Percentiles rank a stretch among this genome's conserved stretches.
phyloP scores from a whole-genome alignment of 495 filamentous ascomycete genomes.

The Aspergillus haitiensis region DNA sequence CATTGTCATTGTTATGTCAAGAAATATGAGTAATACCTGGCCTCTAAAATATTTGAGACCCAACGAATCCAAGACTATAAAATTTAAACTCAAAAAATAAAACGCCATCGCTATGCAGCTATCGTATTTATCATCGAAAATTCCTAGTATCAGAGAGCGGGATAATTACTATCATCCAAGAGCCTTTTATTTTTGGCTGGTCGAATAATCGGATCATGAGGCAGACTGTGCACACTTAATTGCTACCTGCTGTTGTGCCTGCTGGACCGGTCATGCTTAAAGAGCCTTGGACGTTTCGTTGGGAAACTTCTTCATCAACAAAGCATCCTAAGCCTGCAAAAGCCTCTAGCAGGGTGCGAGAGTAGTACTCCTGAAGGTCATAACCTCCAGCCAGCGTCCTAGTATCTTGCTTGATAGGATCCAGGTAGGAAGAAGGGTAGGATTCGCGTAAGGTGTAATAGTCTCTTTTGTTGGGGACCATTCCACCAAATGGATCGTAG shows the following conservation, averaged over 20 bases:
- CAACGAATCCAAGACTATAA: not conserved
- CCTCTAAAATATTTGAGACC: not conserved
- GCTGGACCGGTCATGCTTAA: slow-evolving; percentile 23
- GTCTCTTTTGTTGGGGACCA: slow-evolving; percentile 61
- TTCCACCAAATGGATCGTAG: slow-evolving; percentile 86
- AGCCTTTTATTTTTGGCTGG: too few species aligned
- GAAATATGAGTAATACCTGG: not conserved
- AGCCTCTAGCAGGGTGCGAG: slow-evolving; percentile 78
- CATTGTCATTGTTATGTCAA: not conserved
- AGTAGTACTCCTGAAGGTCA: slow-evolving; percentile 74
- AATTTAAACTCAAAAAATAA: not conserved
- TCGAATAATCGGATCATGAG: not conserved
- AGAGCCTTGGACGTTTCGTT: slow-evolving; percentile 35
- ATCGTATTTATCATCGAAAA: not conserved
- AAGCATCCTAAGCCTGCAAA: slow-evolving; percentile 87
- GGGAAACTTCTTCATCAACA: slow-evolving; percentile 70
- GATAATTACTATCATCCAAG: too few species aligned
- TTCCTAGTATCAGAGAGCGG: too few species aligned
- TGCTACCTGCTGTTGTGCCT: slow-evolving; percentile 33
- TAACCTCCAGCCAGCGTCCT: slow-evolving; percentile 78
- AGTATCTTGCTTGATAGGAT: slow-evolving; percentile 57
- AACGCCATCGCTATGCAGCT: slow-evolving; percentile 57
- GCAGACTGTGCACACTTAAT: not conserved
- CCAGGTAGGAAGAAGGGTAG: slow-evolving; percentile 67
- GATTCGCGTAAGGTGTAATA: slow-evolving; percentile 66